Evolutionary conservation across 345 rosid genomes (phyloP).

Genomic region (Citrus cavaleriei): DNA sequence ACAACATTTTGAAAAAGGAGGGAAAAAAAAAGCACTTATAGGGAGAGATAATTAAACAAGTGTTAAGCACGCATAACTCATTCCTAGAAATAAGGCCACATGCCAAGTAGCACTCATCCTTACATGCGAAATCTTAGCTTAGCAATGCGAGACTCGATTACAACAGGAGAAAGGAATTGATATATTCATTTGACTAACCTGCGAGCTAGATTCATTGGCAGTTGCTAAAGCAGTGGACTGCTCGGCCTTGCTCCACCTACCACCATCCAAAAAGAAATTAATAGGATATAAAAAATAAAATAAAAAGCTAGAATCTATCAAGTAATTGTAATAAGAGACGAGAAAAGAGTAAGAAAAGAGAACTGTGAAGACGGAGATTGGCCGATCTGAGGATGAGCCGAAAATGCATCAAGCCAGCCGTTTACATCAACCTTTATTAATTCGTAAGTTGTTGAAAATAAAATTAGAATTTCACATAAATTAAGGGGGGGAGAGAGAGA

Average conservation of each 20-base stretch:
- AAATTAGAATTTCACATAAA: background rate
- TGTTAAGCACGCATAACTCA: too few relatives aligned
- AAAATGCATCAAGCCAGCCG: conserved; percentile 90
- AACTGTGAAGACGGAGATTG: conserved; percentile 51
- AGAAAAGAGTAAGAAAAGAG: background rate
- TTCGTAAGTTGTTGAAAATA: background rate
- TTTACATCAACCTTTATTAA: conserved; percentile 53
- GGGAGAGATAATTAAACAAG: background rate
- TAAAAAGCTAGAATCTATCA: background rate
- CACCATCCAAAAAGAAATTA: too few relatives aligned
- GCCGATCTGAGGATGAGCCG: conserved; percentile 92
- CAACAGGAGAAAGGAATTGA: background rate
- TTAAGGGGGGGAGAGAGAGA: too few relatives aligned
- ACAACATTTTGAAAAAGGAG: background rate
- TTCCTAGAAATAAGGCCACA: too few relatives aligned
- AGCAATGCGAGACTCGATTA: too few relatives aligned
- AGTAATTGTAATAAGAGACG: background rate
- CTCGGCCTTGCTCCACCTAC: conserved; percentile 73
- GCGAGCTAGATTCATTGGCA: conserved; percentile 57
- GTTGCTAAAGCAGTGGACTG: conserved; percentile 86
- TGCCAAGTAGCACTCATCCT: too few relatives aligned
- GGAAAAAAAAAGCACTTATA: background rate
- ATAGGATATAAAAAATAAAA: background rate
- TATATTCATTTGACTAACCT: conserved; percentile 32
- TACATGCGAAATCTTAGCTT: too few relatives aligned